A percentile compares a stretch with the other conserved stretches of the same genome.
These are phyloP conservation scores for Neonothopanus nambi DNA, from an alignment of 1,284 basidiomycete genomes.

Conservation along the genomic window DNA sequence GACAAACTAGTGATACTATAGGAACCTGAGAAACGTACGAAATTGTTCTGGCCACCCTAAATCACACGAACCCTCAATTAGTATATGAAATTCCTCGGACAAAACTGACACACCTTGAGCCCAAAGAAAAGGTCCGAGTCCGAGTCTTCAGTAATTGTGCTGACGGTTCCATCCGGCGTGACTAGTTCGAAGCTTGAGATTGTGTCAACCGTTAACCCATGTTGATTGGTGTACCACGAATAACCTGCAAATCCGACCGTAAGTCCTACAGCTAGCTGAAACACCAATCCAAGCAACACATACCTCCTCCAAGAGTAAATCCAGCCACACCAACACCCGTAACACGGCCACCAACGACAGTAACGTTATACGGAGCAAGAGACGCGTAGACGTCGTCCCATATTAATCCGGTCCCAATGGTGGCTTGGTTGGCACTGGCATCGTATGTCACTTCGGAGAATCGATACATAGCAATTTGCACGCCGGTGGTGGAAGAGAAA, in stretches of 20 bases:
- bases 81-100: background rate
- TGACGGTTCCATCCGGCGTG: slow-evolving; percentile 36
- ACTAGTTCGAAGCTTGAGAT: slow-evolving; percentile 38
- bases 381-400: slow-evolving; percentile 61
- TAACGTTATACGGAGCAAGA: slow-evolving; percentile 44
- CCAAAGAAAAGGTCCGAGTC: slow-evolving; percentile 40
- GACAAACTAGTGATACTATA: too few relatives aligned
- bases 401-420: slow-evolving; percentile 50
- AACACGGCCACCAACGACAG: slow-evolving; percentile 54
- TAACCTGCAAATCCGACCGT: slow-evolving; percentile 30
- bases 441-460: slow-evolving; percentile 50
- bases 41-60: slow-evolving; percentile 38
- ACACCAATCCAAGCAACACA: slow-evolving; percentile 4
- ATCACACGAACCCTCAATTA: slow-evolving; percentile 21
- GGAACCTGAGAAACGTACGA: slow-evolving; percentile 28
- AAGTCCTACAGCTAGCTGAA: background rate
- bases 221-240: slow-evolving; percentile 39
- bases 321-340: slow-evolving; percentile 58
- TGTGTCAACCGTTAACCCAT: slow-evolving; percentile 42
- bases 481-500: slow-evolving; percentile 54
- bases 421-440: slow-evolving; percentile 36
- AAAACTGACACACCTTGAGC: slow-evolving; percentile 27
- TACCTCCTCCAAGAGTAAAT: slow-evolving; percentile 56
- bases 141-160: slow-evolving; percentile 29
- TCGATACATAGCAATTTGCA: slow-evolving; percentile 55